Conservation (phyloP, 2,329 filamentous ascomycete genomes). For the Thielaviopsis euricoi region DNA sequence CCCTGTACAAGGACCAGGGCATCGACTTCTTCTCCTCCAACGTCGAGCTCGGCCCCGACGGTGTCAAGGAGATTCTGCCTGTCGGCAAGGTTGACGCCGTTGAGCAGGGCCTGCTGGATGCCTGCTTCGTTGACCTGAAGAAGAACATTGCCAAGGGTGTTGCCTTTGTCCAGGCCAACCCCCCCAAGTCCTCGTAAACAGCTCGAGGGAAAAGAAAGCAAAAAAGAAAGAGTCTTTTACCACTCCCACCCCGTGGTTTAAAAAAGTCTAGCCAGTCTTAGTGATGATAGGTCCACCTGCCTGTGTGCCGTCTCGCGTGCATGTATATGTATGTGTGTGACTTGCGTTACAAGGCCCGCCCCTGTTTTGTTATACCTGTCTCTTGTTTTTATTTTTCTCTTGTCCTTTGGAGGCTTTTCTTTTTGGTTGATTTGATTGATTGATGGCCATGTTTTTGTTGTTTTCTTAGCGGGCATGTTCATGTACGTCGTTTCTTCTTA, state of each 20-base stretch:
- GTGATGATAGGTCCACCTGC: neutral
- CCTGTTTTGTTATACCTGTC: neutral
- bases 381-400: neutral
- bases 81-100: slow-evolving; percentile 69
- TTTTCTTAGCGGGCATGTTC: neutral
- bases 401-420: slow-evolving; percentile 6
- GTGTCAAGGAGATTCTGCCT: slow-evolving; percentile 83
- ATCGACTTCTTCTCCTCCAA: slow-evolving; percentile 92
- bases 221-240: neutral
- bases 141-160: slow-evolving; percentile 93
- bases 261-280: neutral
- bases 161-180: slow-evolving; percentile 30
- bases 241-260: neutral
- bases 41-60: slow-evolving; percentile 90
- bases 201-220: neutral
- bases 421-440: too few species aligned
- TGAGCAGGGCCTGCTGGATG: slow-evolving; percentile 83
- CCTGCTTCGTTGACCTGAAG: slow-evolving; percentile 67
- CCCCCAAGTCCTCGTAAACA: slow-evolving; percentile 5
- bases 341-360: too few species aligned
- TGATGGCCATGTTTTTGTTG: slow-evolving; percentile 3
- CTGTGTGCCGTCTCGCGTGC: neutral
- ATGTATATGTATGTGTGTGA: neutral
- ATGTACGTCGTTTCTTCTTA: neutral
- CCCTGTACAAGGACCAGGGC: slow-evolving; percentile 96